These are phyloP conservation scores for Solanum etuberosum DNA, from an alignment of 257 asterid genomes.

Conservation along the genomic window DNA sequence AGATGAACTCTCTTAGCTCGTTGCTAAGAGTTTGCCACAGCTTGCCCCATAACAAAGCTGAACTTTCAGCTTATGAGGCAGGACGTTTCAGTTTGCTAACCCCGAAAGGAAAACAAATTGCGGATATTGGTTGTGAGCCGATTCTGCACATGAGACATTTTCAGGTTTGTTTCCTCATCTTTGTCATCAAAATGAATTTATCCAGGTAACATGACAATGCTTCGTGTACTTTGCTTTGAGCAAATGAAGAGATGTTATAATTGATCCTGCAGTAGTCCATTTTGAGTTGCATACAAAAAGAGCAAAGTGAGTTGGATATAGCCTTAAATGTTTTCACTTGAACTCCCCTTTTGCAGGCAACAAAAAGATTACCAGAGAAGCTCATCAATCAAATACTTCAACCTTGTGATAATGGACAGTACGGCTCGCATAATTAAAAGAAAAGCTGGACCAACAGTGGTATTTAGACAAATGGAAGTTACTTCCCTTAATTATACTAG, in stretches of 20 bases:
- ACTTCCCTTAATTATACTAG: neutral
- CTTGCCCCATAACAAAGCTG: conserved; percentile 47
- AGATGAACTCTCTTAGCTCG: conserved; percentile 91
- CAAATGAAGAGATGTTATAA: neutral
- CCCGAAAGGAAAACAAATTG: conserved; percentile 71
- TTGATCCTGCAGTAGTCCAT: neutral
- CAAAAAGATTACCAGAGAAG: conserved; percentile 61
- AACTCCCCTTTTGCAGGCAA: conserved; percentile 41
- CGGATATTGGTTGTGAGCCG: conserved; percentile 97
- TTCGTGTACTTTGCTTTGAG: neutral
- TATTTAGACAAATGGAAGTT: neutral
- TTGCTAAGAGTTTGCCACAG: conserved; percentile 63
- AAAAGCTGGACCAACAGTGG: neutral
- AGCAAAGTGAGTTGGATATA: neutral
- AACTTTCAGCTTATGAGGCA: conserved; percentile 66
- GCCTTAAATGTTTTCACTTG: neutral
- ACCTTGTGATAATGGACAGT: conserved; percentile 14
- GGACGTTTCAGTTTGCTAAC: conserved; percentile 69
- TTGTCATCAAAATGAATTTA: neutral
- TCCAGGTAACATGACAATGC: neutral
- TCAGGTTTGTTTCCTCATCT: conserved; percentile 41
- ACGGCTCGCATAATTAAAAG: neutral
- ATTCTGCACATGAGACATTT: conserved; percentile 92
- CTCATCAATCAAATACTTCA: conserved; percentile 61
- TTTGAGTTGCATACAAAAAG: neutral